phyloP scores from a whole-genome alignment of 331 rosid species.

The Acacia concinna region DNA sequence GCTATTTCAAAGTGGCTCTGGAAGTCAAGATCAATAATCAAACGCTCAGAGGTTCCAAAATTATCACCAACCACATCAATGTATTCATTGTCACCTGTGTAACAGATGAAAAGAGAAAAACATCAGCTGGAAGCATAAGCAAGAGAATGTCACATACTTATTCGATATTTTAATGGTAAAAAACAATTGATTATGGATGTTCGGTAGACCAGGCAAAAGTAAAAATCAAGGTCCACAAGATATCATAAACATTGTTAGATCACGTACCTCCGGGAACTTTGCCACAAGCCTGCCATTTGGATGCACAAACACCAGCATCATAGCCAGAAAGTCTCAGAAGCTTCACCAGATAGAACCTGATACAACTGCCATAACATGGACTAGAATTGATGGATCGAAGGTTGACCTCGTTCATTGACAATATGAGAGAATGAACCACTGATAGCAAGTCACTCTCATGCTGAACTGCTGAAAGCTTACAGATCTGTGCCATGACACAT shows the following conservation, averaged over 20 bases:
- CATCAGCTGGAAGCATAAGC: conserved; percentile 19
- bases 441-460: conserved; percentile 70
- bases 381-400: conserved; percentile 57
- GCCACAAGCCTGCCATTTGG: conserved; percentile 89
- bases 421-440: conserved; percentile 67
- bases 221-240: background rate
- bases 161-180: background rate
- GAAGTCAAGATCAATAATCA: conserved; percentile 84
- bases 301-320: conserved; percentile 84
- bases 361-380: conserved; percentile 82
- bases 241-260: background rate
- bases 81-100: conserved; percentile 90
- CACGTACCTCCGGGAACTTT: conserved; percentile 94
- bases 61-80: conserved; percentile 67
- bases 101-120: conserved; percentile 9
- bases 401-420: conserved; percentile 62
- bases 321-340: conserved; percentile 75
- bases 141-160: background rate
- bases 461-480: conserved; percentile 59
- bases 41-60: conserved; percentile 63
- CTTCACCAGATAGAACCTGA: conserved; percentile 80
- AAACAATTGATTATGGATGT: conserved; percentile 16
- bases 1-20: conserved; percentile 98
- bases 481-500: conserved; percentile 51
- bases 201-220: background rate